Evolutionary conservation across 148 eudicot genomes (phyloP), one percentile per base, ranked within the genome.

Genomic region (Diospyros lotus): DNA sequence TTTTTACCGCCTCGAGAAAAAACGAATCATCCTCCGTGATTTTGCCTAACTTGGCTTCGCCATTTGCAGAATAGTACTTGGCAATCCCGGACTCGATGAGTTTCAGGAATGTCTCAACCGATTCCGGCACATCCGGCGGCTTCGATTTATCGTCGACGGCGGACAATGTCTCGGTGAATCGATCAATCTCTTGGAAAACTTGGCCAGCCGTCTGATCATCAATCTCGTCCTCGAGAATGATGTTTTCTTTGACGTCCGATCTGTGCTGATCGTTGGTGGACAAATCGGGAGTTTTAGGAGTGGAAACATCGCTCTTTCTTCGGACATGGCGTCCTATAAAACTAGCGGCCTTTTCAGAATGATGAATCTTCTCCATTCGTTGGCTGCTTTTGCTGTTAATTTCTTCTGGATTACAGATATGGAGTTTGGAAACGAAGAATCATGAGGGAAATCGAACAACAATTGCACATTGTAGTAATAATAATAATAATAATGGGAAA

Each of bases 41-140:
- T 9, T 72, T 64, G 1, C 79, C 79, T 15, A 82, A 78, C 46
- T 68, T 77, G 9, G 42, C 17, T 1, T n/a, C 1, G 1, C 48
- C 12, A 1, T 79, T 67, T 1, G 63, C 59, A 4, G 89, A 69
- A 58, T 84, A 85, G 18, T 85, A 88, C 59, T 50, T 69, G 7
- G 71, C 70, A n/a, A 93, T 80, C 68, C 45, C 80, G 0, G 81
- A 77, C 18, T 89, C 93, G 0, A 93, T 67, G 6, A 73, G 72
- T 39, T 75, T 79, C 5, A 79, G 60, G 48, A 88, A 84, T 0
- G 74, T 80, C 55, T 80, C 83, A 4, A 89, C 82, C 3, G 41
- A 76, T 4, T 82, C 75, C 1, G 94, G 89, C 2, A 84, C 77
- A 2, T 86, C 84, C 0, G 86, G 76, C 0, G 77, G 80, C 6